Evolutionary conservation across 139 green algal species (phyloP).

Genomic region (Chlorella sp.): DNA sequence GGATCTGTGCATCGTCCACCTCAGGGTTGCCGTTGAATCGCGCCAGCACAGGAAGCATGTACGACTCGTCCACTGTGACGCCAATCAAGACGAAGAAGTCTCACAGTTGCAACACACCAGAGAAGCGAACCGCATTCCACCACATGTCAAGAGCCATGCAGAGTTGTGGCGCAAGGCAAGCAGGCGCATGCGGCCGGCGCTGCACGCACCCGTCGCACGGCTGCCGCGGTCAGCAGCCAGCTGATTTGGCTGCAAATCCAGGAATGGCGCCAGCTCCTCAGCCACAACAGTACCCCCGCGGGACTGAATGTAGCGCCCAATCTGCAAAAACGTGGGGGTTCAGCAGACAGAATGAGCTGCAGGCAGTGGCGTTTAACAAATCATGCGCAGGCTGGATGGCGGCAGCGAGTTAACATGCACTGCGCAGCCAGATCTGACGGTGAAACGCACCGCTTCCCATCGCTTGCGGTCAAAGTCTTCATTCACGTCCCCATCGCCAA

Average conservation of each 20-base stretch:
- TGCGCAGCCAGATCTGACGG: too few species aligned
- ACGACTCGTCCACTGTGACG: slow-evolving; percentile 73
- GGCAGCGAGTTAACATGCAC: not conserved
- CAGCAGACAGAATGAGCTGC: not conserved
- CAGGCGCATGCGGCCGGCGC: too few species aligned
- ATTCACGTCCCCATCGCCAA: slow-evolving; percentile 98
- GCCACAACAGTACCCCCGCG: slow-evolving; percentile 91
- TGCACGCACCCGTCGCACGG: slow-evolving; percentile 3
- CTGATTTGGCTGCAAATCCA: slow-evolving; percentile 67
- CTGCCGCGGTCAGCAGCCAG: slow-evolving; percentile 6
- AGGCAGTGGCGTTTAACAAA: not conserved
- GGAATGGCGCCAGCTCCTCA: slow-evolving; percentile 94
- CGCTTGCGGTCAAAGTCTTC: slow-evolving; percentile 76
- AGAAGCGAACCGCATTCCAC: too few species aligned
- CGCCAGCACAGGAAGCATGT: slow-evolving; percentile 91
- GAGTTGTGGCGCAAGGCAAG: too few species aligned
- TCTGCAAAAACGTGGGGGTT: not conserved
- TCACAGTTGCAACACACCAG: too few species aligned
- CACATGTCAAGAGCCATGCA: too few species aligned
- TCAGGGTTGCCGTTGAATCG: slow-evolving; percentile 69
- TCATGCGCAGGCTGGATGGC: too few species aligned
- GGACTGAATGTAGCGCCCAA: slow-evolving; percentile 60
- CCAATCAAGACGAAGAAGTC: too few species aligned
- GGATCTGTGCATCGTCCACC: slow-evolving; percentile 84
- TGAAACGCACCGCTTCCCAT: slow-evolving; percentile 74